A percentile compares a stretch with the other conserved stretches of the same genome.
phyloP scores from a whole-genome alignment of 2,329 filamentous ascomycete species.

The Neocucurbitaria cava region DNA sequence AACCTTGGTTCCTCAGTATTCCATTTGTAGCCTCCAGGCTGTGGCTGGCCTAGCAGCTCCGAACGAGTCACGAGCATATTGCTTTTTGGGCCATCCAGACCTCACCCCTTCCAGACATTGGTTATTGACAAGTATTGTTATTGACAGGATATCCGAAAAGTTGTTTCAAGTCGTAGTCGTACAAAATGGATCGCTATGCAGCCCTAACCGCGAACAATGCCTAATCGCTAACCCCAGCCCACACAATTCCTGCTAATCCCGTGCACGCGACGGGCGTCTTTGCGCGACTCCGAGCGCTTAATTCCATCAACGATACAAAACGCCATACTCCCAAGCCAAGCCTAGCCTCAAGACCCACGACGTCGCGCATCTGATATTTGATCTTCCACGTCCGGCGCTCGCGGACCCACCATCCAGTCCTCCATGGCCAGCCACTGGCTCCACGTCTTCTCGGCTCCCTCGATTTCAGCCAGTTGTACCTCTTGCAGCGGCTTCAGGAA shows the following conservation, averaged over 20 bases:
- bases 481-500: constrained; percentile 85
- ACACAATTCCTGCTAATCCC: constrained; percentile 10
- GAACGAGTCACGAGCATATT: background rate
- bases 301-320: constrained; percentile 21
- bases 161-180: background rate
- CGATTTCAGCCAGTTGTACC: constrained; percentile 79
- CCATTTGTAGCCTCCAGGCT: background rate
- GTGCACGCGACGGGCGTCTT: constrained; percentile 13
- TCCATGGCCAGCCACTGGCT: constrained; percentile 96
- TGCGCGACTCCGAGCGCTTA: constrained; percentile 11
- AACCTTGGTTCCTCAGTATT: background rate
- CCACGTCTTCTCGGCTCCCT: constrained; percentile 83
- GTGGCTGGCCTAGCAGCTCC: background rate
- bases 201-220: constrained; percentile 9
- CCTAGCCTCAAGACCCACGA: constrained; percentile 26
- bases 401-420: constrained; percentile 95
- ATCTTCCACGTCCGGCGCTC: constrained; percentile 63
- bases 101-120: background rate
- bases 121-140: background rate
- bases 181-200: constrained; percentile 6
- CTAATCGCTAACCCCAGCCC: constrained; percentile 21
- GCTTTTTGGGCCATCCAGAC: background rate
- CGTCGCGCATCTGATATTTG: constrained; percentile 28
- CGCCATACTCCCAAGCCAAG: constrained; percentile 29
- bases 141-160: background rate